A percentile compares a stretch with the other conserved stretches of the same genome.
Conservation (phyloP, 2,329 filamentous ascomycete species). For the Aureobasidium lini region DNA sequence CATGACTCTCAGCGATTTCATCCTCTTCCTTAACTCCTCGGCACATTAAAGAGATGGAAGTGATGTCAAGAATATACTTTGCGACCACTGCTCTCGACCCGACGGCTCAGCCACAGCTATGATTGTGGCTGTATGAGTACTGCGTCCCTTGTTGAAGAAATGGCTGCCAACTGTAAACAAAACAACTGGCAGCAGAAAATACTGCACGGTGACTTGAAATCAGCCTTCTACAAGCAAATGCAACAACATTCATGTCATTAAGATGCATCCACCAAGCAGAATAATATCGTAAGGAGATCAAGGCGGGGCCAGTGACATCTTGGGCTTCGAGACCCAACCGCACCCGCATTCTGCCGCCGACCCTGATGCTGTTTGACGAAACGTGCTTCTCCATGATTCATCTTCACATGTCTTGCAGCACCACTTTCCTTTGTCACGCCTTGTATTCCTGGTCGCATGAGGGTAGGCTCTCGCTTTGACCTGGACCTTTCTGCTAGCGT, state of each 20-base stretch:
- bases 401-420: neutral
- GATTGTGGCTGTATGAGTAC: neutral
- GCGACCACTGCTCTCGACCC: neutral
- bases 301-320: neutral
- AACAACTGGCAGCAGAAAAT: neutral
- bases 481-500: neutral
- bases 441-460: neutral
- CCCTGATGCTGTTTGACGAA: neutral
- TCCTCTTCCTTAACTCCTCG: neutral
- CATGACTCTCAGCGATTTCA: neutral
- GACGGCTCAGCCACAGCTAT: neutral
- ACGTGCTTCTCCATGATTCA: neutral
- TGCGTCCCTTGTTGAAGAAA: neutral
- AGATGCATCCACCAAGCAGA: neutral
- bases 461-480: neutral
- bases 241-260: too few species aligned
- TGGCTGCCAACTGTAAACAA: neutral
- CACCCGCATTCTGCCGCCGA: neutral
- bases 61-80: conserved; percentile 7
- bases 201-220: too few species aligned
- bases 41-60: neutral
- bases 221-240: too few species aligned
- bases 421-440: neutral
- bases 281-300: neutral
- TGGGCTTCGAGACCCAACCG: neutral